phyloP scores from a whole-genome alignment of 768 basidiomycete species.

The Gyrodon lividus region DNA sequence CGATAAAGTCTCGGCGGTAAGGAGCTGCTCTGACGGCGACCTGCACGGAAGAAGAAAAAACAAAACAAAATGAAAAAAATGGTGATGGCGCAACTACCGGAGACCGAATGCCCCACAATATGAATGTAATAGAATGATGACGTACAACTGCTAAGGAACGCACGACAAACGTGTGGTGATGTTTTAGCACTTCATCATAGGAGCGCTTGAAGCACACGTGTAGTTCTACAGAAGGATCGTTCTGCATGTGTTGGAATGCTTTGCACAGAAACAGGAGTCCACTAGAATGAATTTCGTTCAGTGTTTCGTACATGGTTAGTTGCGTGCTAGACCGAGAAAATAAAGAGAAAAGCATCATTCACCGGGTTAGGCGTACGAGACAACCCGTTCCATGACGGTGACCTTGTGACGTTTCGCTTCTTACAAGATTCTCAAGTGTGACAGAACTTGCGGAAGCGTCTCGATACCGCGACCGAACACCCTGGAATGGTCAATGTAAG shows the following conservation, averaged over 20 bases:
- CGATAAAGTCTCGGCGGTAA: slow-evolving; percentile 61
- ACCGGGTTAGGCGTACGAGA: slow-evolving; percentile 68
- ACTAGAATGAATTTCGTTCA: slow-evolving; percentile 35
- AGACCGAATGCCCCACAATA: not conserved
- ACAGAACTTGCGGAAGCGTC: slow-evolving; percentile 40
- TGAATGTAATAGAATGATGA: slow-evolving; percentile 5
- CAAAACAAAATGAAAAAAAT: too few relatives aligned
- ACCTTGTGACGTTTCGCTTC: slow-evolving; percentile 44
- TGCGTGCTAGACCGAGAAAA: too few relatives aligned
- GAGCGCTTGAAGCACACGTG: slow-evolving; percentile 69
- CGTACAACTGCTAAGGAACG: slow-evolving; percentile 45
- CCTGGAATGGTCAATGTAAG: slow-evolving; percentile 39
- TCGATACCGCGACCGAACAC: slow-evolving; percentile 59
- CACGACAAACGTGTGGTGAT: slow-evolving; percentile 67
- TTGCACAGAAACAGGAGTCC: slow-evolving; percentile 67
- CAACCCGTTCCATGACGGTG: slow-evolving; percentile 55
- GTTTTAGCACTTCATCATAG: slow-evolving; percentile 65
- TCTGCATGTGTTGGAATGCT: slow-evolving; percentile 65
- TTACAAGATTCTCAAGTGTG: slow-evolving; percentile 63
- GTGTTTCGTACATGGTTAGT: slow-evolving; percentile 3
- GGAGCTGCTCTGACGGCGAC: slow-evolving; percentile 64
- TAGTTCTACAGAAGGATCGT: slow-evolving; percentile 50
- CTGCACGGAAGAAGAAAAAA: slow-evolving; percentile 26
- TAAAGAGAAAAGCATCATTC: slow-evolving; percentile 23
- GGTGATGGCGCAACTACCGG: too few relatives aligned